Evolutionary conservation across 2,329 filamentous ascomycete genomes (phyloP).

Genomic region (Alternaria metachromatica): DNA sequence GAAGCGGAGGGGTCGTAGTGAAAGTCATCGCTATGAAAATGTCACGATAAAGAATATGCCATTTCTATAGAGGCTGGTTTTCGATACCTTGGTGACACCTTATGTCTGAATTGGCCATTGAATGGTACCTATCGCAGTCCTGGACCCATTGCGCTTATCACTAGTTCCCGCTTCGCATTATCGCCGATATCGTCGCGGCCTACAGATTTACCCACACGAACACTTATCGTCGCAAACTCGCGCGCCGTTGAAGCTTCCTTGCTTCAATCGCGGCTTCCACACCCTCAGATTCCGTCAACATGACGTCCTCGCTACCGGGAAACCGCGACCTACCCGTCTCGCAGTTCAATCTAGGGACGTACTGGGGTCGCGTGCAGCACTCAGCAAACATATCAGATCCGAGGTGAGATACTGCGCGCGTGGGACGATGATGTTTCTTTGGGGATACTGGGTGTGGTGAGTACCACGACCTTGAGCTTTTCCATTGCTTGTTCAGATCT

Average conservation of each 20-base stretch:
- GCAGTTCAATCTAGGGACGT: slow-evolving; percentile 89
- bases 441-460: slow-evolving; percentile 43
- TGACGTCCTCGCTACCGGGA: slow-evolving; percentile 69
- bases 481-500: slow-evolving; percentile 11
- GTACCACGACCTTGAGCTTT: slow-evolving; percentile 42
- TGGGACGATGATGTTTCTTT: slow-evolving; percentile 10
- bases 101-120: too few relatives aligned
- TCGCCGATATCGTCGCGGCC: slow-evolving; percentile 24
- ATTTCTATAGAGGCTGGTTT: too few relatives aligned
- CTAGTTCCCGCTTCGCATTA: slow-evolving; percentile 18
- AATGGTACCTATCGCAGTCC: slow-evolving; percentile 6
- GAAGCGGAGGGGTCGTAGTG: too few relatives aligned
- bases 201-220: slow-evolving; percentile 14
- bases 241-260: background rate
- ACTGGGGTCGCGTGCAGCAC: slow-evolving; percentile 93
- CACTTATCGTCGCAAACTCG: slow-evolving; percentile 1
- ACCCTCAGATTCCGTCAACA: slow-evolving; percentile 31
- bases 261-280: too few relatives aligned
- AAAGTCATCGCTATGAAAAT: too few relatives aligned
- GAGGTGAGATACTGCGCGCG: slow-evolving; percentile 69
- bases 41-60: too few relatives aligned
- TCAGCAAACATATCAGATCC: slow-evolving; percentile 90
- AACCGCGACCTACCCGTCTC: slow-evolving; percentile 86
- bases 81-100: too few relatives aligned
- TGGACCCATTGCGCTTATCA: slow-evolving; percentile 12